Evolutionary conservation across 148 eudicot species (phyloP).

Genomic region (Beta vulgaris): DNA sequence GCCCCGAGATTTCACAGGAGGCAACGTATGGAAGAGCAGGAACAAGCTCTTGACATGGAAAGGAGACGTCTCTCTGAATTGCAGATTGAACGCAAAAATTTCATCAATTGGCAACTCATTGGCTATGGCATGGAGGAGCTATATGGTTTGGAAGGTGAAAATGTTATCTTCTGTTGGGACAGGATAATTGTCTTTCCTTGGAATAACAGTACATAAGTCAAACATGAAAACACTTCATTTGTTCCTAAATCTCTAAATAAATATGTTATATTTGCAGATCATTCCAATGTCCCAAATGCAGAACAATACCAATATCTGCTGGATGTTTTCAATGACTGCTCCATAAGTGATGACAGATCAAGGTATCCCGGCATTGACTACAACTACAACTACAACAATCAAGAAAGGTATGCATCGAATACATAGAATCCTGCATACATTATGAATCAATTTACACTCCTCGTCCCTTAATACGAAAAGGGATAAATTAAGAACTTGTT

Average conservation of each 20-base stretch:
- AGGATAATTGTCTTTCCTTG: too few species aligned
- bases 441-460: neutral
- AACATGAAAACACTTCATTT: too few species aligned
- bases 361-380: conserved; percentile 25
- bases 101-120: conserved; percentile 29
- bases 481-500: too few species aligned
- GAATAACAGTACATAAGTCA: too few species aligned
- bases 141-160: conserved; percentile 38
- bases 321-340: conserved; percentile 27
- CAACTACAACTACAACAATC: conserved; percentile 33
- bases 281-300: conserved; percentile 25
- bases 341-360: conserved; percentile 26
- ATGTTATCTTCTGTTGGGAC: neutral
- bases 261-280: conserved; percentile 43
- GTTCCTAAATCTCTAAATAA: too few species aligned
- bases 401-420: conserved; percentile 46
- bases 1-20: conserved; percentile 46
- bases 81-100: conserved; percentile 37
- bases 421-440: neutral
- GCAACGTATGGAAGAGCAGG: conserved; percentile 52
- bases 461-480: neutral
- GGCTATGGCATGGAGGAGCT: conserved; percentile 43
- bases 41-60: conserved; percentile 50
- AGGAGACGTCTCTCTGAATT: conserved; percentile 44
- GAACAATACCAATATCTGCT: conserved; percentile 34